Evolutionary conservation across 257 asterid species (phyloP), one percentile per base, ranked within the genome.

Genomic region (Coffea eugenioides): DNA sequence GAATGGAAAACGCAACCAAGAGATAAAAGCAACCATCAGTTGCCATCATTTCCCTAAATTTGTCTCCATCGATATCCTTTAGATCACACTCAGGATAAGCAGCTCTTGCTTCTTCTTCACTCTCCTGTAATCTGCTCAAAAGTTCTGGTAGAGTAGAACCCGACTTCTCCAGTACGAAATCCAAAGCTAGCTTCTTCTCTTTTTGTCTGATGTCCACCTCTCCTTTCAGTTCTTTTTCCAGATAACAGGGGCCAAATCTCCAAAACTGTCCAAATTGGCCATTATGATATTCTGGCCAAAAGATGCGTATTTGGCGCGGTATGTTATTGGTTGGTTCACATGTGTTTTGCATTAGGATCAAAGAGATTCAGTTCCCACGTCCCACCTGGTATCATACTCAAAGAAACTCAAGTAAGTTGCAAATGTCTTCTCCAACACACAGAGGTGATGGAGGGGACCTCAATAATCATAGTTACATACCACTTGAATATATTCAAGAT

Each of bases 11-110:
- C 5, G 61, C 61, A 15, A 54, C 4, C 23, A 54, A 48, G 14
- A 79, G 62, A 9, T 71, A 57, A 41, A 70, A 39, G 20, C 76
- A 79, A 12, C 82, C 77, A 27, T 79, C 82, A 65, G 7, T 45
- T 6, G 45, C 14, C 82, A 71, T 79, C 77, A 79, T 79, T 70
- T 31, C 15, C 8, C 62, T 34, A 59, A 79, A 71, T 6, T 71
- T 27, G 21, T 21, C 14, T 49, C n/a, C 23, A 3, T 9, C 3
- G 8, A 70, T 4, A 41, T 16, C 5, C 25, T 48, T 12, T 8
- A 1, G 15, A 8, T 25, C 1, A 10, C 23, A 61, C 15, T 27
- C 76, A 16, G 3, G 45, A 78, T 78, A 49, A 49, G 14, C 0
- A 8, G 14, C 14, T 49, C 56, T 9, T 49, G 56, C 56, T 49